Percentiles rank a stretch among this genome's conserved stretches.
phyloP scores from a whole-genome alignment of 192 early-diverging fungal genomes.

The Chytriomyces sp. region DNA sequence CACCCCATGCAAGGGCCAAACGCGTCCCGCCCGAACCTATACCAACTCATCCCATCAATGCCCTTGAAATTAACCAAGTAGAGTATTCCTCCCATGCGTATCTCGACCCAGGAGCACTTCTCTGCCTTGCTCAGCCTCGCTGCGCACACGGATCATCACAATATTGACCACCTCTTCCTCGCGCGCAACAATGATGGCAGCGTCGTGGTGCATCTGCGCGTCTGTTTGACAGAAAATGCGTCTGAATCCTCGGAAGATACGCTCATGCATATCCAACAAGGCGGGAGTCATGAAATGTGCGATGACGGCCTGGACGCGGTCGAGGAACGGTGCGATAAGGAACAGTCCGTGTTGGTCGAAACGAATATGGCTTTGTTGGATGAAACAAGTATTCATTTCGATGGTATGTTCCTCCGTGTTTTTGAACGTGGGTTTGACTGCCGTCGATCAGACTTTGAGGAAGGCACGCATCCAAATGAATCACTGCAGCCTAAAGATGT shows the following conservation, averaged over 20 bases:
- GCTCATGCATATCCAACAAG: too few species aligned
- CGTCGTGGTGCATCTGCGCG: background rate
- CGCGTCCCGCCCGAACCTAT: too few species aligned
- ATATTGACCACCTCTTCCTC: background rate
- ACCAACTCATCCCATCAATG: too few species aligned
- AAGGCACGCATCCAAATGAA: background rate
- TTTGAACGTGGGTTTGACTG: background rate
- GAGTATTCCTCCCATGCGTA: background rate
- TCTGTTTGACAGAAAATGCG: background rate
- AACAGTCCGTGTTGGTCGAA: too few species aligned
- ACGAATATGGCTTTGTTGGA: background rate
- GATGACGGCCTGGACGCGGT: too few species aligned
- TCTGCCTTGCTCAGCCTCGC: background rate
- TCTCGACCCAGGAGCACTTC: background rate
- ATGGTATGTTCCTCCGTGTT: background rate
- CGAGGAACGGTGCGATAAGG: too few species aligned
- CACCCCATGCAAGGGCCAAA: too few species aligned
- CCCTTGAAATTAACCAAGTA: background rate
- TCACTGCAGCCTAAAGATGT: conserved; percentile 18
- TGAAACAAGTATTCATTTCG: background rate
- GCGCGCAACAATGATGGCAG: background rate
- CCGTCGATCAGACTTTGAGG: conserved; percentile 9
- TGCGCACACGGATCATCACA: background rate
- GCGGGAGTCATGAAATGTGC: too few species aligned
- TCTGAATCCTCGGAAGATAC: too few species aligned